Conservation (phyloP, 2,329 filamentous ascomycete genomes). For the Tolypocladium ovalisporum region DNA sequence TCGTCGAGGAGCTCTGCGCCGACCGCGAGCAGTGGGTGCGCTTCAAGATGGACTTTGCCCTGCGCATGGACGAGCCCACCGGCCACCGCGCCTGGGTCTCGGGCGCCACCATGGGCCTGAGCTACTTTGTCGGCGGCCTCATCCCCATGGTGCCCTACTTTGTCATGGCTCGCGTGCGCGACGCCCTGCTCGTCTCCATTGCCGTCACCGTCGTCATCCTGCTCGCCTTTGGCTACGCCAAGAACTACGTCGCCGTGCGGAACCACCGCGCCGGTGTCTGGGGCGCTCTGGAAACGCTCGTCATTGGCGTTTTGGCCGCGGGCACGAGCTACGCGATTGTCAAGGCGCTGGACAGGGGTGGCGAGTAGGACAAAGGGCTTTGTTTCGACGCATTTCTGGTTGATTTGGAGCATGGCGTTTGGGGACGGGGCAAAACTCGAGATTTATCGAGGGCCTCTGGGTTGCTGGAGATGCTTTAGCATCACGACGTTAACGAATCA, state of each 20-base stretch:
- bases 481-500: background rate
- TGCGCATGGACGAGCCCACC: constrained; percentile 33
- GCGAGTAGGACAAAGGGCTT: background rate
- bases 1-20: constrained; percentile 38
- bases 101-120: constrained; percentile 54
- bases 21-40: constrained; percentile 38
- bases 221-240: constrained; percentile 54
- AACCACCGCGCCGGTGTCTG: constrained; percentile 42
- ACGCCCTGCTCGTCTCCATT: constrained; percentile 48
- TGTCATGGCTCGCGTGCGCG: constrained; percentile 32
- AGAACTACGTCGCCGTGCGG: constrained; percentile 43
- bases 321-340: constrained; percentile 56
- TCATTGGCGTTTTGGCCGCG: constrained; percentile 55
- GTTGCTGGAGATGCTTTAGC: background rate
- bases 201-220: constrained; percentile 49
- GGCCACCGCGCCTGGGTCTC: constrained; percentile 38
- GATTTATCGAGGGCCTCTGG: background rate
- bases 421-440: background rate
- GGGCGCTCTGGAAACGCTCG: constrained; percentile 52
- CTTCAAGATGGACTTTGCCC: constrained; percentile 51
- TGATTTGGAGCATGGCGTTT: constrained; percentile 4
- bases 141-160: constrained; percentile 65
- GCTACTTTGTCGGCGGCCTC: constrained; percentile 60
- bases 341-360: constrained; percentile 35
- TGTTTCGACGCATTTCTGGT: background rate